phyloP scores from a whole-genome alignment of 1,284 basidiomycete genomes.

The Ganoderma leucocontextum region DNA sequence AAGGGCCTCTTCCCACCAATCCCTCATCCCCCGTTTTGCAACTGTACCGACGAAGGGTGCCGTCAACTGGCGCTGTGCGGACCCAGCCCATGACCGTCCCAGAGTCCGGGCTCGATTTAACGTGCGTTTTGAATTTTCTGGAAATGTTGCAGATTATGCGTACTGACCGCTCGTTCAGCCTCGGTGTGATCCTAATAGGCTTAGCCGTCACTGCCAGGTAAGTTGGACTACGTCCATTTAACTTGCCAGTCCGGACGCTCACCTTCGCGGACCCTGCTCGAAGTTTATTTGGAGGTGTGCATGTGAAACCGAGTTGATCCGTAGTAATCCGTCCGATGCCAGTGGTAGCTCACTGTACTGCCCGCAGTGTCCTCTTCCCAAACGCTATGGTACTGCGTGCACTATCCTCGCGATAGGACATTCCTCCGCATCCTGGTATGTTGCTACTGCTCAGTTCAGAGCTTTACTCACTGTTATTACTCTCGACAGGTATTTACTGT shows the following conservation, averaged over 20 bases:
- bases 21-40: not conserved
- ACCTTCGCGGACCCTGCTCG: not conserved
- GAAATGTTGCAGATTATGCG: not conserved
- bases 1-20: not conserved
- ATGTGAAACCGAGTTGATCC: not conserved
- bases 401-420: conserved; percentile 25
- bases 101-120: not conserved
- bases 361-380: conserved; percentile 25
- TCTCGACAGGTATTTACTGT: conserved; percentile 16
- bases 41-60: not conserved
- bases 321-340: not conserved
- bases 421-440: conserved; percentile 24
- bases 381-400: conserved; percentile 25
- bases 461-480: not conserved
- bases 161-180: not conserved
- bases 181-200: conserved; percentile 9
- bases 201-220: conserved; percentile 15
- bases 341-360: conserved; percentile 11
- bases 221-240: not conserved
- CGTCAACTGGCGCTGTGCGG: not conserved
- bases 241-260: not conserved
- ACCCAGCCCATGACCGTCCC: not conserved
- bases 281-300: conserved; percentile 9
- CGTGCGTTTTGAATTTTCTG: not conserved
- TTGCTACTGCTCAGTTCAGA: no score